Percentiles rank a stretch among this genome's conserved stretches.
Conservation (phyloP, 352 stramenopile genomes). For the Globisporangium abappressorium region DNA sequence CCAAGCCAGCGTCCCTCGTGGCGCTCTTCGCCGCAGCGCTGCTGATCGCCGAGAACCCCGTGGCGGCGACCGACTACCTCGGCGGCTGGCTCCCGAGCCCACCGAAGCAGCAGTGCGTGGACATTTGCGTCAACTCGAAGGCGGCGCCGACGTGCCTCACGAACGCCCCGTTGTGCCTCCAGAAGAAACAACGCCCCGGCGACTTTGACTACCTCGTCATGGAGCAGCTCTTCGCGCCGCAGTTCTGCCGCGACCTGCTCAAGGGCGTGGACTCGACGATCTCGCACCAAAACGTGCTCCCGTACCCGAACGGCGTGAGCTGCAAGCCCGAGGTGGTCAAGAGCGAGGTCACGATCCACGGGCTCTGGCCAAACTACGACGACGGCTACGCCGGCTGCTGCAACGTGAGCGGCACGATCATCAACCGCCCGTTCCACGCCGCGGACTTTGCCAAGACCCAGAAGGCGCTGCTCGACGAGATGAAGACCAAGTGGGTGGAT, state of each 20-base stretch:
- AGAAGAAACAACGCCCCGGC: constrained; percentile 54
- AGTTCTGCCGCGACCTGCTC: constrained; percentile 77
- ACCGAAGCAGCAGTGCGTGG: constrained; percentile 50
- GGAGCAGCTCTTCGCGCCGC: constrained; percentile 75
- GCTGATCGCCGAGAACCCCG: background rate
- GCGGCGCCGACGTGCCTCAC: constrained; percentile 50
- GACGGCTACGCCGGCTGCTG: constrained; percentile 66
- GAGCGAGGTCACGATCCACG: constrained; percentile 66
- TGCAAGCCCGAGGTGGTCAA: constrained; percentile 40
- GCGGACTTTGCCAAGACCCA: constrained; percentile 42
- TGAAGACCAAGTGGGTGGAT: constrained; percentile 67
- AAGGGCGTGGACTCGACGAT: constrained; percentile 59
- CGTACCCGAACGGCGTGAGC: constrained; percentile 47
- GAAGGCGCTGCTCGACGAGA: constrained; percentile 38
- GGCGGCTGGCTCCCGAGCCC: constrained; percentile 46
- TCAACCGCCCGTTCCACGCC: constrained; percentile 55
- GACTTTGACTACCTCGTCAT: constrained; percentile 76
- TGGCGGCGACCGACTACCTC: constrained; percentile 37
- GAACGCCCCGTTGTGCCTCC: constrained; percentile 39
- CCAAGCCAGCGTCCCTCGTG: constrained; percentile 7
- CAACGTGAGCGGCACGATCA: constrained; percentile 46
- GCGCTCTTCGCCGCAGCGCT: background rate
- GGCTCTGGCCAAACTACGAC: constrained; percentile 71
- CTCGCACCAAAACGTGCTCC: constrained; percentile 59
- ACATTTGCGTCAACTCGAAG: constrained; percentile 61